Base-by-base conservation (phyloP, 139 green algal species). In the Chlorella sp. region DNA sequence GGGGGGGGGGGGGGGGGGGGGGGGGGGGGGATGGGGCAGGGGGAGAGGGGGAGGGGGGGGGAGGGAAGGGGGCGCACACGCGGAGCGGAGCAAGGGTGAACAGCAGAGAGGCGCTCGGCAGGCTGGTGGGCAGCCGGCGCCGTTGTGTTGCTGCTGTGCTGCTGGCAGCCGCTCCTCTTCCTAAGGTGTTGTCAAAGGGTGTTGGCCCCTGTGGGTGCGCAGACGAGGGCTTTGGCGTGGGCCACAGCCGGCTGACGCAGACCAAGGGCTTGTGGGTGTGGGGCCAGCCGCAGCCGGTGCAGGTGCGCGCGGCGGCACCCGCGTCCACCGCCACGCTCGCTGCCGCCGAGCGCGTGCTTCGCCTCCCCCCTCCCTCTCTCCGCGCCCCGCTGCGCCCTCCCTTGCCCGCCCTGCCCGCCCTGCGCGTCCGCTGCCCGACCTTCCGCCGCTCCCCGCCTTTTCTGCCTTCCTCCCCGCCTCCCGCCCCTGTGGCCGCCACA, bases 191-290 rank as follows among this genome's bases (percentile, higher is more conserved):
- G 59, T 36, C 15, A 41, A 19, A 66, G 27, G n/a, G 23, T 7
- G 31, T 29, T 21, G 59, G 31, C 31, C 19, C 59, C 33, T 21
- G 8, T 36, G 14, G 8, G n/a, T 56, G 5, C 74, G 59, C 88
- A 95, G 89, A 92, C 60, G 77, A 85, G 66, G 94, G 94, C 29
- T 98, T 98, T 86, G 93, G 94, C 0, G 94, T 98, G 36, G 94
- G 94, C 0, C 94, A 98, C 86, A 95, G 87, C 0, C 88, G 94
- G 0, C 79, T 88, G 38, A 98, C 94, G 7, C 88, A 98, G 80
- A 98, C 94, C 19, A 97, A 97, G 77, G 93, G 93, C 25, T 87
- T 97, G 21, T 98, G 94, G 94, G 46, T 98, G 33, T 98, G 94
- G 94, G 88, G 94, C 23, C 82, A 93, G 69, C 86, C 90, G 3